Evolutionary conservation across 139 green algal species (phyloP).

Genomic region (Haematococcus lacustris): DNA sequence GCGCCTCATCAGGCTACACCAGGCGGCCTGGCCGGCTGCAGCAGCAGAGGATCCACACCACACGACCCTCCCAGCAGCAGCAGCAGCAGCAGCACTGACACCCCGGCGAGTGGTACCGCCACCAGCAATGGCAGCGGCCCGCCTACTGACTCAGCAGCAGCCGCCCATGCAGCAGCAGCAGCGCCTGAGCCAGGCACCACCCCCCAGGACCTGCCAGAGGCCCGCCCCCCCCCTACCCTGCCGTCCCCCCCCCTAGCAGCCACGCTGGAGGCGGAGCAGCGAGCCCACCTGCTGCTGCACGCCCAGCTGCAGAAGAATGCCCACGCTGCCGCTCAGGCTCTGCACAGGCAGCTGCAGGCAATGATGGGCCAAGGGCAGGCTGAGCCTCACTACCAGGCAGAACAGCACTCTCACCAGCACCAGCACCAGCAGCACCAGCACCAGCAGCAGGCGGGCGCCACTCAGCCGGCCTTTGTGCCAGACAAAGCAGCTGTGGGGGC

Average conservation of each 20-base stretch:
- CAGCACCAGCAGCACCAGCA: conserved; percentile 1
- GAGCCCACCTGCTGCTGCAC: no score
- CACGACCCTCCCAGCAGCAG: neutral
- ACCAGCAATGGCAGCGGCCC: neutral
- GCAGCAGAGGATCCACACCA: neutral
- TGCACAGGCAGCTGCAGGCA: no score
- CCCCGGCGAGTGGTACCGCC: neutral
- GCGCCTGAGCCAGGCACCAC: no score
- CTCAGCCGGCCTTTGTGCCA: neutral
- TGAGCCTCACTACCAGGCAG: neutral
- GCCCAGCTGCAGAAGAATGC: no score
- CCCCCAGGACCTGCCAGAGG: no score
- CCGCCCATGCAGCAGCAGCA: neutral
- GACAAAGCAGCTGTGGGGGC: no score
- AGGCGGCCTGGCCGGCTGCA: neutral
- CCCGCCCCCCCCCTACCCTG: no score
- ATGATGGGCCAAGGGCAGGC: neutral
- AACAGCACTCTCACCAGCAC: no score
- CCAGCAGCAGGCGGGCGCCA: neutral
- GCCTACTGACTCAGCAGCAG: neutral
- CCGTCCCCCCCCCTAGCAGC: no score
- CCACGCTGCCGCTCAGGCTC: no score
- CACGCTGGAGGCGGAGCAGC: no score
- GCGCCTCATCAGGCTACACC: neutral
- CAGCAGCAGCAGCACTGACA: neutral